phyloP scores from a whole-genome alignment of 2,329 filamentous ascomycete species.

The Fusarium brachygibbosum region DNA sequence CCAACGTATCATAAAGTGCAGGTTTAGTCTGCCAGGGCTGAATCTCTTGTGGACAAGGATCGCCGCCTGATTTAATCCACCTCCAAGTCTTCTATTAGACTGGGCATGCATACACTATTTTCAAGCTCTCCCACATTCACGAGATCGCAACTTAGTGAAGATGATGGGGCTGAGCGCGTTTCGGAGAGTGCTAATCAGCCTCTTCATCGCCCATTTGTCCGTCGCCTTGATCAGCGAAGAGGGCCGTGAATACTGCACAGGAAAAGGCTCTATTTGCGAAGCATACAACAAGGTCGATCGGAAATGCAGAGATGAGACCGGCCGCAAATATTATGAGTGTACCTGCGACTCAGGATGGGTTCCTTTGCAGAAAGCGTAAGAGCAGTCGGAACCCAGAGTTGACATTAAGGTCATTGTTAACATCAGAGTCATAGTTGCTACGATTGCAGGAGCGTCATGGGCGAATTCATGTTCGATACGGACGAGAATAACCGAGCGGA shows the following conservation, averaged over 20 bases:
- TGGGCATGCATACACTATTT: background rate
- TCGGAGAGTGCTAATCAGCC: slow-evolving; percentile 1
- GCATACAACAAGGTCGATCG: slow-evolving; percentile 23
- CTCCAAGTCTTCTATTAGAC: background rate
- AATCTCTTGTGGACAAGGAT: background rate
- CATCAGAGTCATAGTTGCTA: slow-evolving; percentile 15
- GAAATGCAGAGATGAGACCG: slow-evolving; percentile 28
- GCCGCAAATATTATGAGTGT: slow-evolving; percentile 21
- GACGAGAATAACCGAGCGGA: slow-evolving; percentile 3
- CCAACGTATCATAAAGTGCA: background rate
- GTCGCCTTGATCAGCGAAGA: slow-evolving; percentile 18
- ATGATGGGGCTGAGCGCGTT: background rate
- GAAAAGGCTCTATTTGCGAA: slow-evolving; percentile 36
- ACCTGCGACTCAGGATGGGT: slow-evolving; percentile 35
- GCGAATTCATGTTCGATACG: slow-evolving; percentile 4
- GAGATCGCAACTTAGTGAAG: background rate
- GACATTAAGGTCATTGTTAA: background rate
- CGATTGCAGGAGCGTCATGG: slow-evolving; percentile 20
- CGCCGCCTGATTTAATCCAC: background rate
- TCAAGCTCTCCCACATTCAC: background rate
- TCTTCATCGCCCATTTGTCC: slow-evolving; percentile 18
- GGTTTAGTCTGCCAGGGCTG: background rate
- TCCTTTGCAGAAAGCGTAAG: slow-evolving; percentile 29
- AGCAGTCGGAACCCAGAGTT: background rate
- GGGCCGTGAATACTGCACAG: slow-evolving; percentile 30